These are phyloP conservation scores for Boechera retrofracta DNA, from an alignment of 345 rosid genomes.

Conservation along the genomic window DNA sequence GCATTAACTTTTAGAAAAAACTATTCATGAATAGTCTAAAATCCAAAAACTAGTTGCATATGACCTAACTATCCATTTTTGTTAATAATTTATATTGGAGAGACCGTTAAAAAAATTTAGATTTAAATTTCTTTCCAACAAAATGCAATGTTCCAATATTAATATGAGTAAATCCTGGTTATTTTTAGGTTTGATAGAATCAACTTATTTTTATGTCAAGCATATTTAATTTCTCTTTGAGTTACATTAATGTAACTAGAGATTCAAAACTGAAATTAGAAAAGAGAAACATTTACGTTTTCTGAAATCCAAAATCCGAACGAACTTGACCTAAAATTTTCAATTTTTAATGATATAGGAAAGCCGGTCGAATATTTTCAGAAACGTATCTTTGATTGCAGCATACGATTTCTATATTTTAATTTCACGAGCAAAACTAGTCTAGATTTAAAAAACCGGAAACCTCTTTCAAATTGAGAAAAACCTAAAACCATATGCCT, in stretches of 20 bases:
- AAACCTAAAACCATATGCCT: conserved; percentile 29
- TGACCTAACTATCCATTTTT: background rate
- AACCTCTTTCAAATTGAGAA: conserved; percentile 15
- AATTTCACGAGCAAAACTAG: background rate
- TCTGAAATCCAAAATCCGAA: background rate
- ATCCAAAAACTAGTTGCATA: background rate
- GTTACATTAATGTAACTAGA: background rate
- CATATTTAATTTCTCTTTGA: background rate
- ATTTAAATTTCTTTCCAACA: background rate
- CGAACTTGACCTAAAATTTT: background rate
- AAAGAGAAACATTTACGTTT: background rate
- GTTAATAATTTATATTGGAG: background rate
- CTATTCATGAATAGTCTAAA: background rate
- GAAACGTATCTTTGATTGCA: background rate
- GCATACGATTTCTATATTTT: background rate
- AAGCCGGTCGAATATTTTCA: conserved; percentile 2
- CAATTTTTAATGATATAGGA: background rate
- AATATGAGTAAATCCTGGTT: background rate
- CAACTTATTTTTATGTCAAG: background rate
- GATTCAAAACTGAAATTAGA: background rate
- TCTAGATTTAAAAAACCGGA: background rate
- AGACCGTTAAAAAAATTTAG: background rate
- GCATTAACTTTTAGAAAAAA: background rate
- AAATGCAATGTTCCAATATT: background rate
- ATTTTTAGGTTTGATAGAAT: background rate